A percentile compares a stretch with the other conserved stretches of the same genome.
phyloP scores from a whole-genome alignment of 768 basidiomycete species.

The Leucocoprinus sp. region DNA sequence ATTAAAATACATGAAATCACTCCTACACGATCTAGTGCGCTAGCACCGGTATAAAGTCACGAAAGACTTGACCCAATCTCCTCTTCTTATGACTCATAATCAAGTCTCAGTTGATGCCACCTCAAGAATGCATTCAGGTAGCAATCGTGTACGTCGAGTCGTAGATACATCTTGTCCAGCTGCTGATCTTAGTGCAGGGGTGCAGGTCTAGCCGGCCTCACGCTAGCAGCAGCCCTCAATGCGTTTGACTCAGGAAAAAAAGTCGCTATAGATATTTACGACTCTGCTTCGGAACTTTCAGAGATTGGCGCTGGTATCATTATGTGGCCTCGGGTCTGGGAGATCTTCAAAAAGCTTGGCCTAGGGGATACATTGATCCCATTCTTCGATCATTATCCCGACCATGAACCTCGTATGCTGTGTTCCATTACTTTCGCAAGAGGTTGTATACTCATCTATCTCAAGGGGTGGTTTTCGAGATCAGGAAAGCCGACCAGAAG shows the following conservation, averaged over 20 bases:
- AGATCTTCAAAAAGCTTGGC: conserved; percentile 10
- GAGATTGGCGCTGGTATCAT: conserved; percentile 39
- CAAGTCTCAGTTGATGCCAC: no score
- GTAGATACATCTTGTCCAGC: not conserved
- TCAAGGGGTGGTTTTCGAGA: conserved; percentile 8
- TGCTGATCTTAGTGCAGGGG: conserved; percentile 21
- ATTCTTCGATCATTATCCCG: conserved; percentile 12
- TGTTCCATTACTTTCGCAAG: conserved; percentile 8
- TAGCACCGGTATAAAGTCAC: no score
- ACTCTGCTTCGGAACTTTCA: conserved; percentile 29
- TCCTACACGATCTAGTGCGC: no score
- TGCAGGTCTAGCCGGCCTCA: conserved; percentile 33
- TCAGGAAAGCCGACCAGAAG: conserved; percentile 26
- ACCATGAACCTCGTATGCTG: conserved; percentile 12
- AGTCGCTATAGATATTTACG: conserved; percentile 33
- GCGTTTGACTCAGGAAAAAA: conserved; percentile 15
- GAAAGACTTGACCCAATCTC: no score
- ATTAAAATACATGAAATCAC: no score
- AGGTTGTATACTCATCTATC: not conserved
- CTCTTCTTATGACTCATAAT: no score
- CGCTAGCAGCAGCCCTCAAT: conserved; percentile 26
- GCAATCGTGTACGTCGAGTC: not conserved
- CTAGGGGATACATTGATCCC: conserved; percentile 9
- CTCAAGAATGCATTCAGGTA: not conserved
- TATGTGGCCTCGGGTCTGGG: conserved; percentile 21